Evolutionary conservation across 129 eudicot genomes (phyloP), one percentile per base, ranked within the genome.

Genomic region (Saposhnikovia divaricata): DNA sequence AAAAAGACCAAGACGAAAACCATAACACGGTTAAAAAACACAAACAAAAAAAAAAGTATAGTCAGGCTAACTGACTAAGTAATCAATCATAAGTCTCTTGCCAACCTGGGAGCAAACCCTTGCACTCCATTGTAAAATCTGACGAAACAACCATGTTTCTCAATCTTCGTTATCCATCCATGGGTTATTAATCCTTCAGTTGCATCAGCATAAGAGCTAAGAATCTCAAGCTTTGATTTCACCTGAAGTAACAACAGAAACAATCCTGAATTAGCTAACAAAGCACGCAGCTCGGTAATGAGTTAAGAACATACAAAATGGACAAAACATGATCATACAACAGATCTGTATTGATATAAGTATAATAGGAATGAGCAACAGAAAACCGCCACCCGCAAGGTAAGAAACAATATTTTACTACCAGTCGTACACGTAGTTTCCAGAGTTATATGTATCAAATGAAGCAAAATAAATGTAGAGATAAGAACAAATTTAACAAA

Each of bases 151-250:
- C 98, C 98, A 90, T 89, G 98, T 25, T 84, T 83, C 75, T 95
- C 98, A 51, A 92, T 90, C 82, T 90, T 95, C 16, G 97, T 87
- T 80, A 95, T 95, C 98, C 98, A 95, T 75, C 98, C 98, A 89
- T 95, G 96, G 21, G 98, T 95, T 79, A 85, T 81, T 81, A 95
- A 77, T 76, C 98, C 98, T 73, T 95, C 97, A 61, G 85, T 84
- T 40, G 96, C 98, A 83, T 95, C 98, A 19, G 93, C 89, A 86
- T 89, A 95, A 51, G 97, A 90, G 82, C 93, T 88, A 76, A 95
- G 84, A 82, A 95, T 88, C 16, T 80, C 77, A 75, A 90, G 93
- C 89, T 95, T 95, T 31, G 98, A 95, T 55, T 92, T 95, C 59
- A 95, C 94, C 97, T 95, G 83, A 84, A 81, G 85, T 43, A 61